Percentiles rank a stretch among this genome's conserved stretches.
These are phyloP conservation scores for Rhodotorula sp. DNA, from an alignment of 1,284 basidiomycete genomes.

Conservation along the genomic window DNA sequence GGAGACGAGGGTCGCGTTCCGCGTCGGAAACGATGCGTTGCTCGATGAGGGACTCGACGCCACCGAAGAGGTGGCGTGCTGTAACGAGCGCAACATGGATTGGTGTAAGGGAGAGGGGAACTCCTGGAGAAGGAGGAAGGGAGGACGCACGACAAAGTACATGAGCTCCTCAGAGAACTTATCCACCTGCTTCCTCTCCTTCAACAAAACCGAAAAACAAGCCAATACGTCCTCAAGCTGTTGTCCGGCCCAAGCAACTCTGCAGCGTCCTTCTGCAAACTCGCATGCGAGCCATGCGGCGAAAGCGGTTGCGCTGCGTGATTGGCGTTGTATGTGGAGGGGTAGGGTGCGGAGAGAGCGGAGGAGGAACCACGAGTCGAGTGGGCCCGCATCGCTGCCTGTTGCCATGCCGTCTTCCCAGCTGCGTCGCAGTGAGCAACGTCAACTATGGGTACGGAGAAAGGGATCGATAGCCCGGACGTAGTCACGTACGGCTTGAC, in stretches of 20 bases:
- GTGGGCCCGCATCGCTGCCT: slow-evolving; percentile 46
- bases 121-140: too few relatives aligned
- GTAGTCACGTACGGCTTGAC: slow-evolving; percentile 54
- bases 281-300: slow-evolving; percentile 80
- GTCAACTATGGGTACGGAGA: not conserved
- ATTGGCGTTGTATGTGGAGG: slow-evolving; percentile 72
- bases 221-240: slow-evolving; percentile 83
- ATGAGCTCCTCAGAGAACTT: slow-evolving; percentile 63
- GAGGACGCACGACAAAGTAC: slow-evolving; percentile 65
- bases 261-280: slow-evolving; percentile 59
- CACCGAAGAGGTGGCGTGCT: slow-evolving; percentile 88
- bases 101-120: too few relatives aligned
- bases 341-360: slow-evolving; percentile 81
- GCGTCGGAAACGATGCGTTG: slow-evolving; percentile 69
- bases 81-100: too few relatives aligned
- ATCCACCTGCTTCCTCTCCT: slow-evolving; percentile 48
- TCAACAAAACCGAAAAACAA: slow-evolving; percentile 48
- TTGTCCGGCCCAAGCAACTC: slow-evolving; percentile 41
- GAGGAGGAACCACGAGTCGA: slow-evolving; percentile 82
- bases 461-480: not conserved
- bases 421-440: not conserved
- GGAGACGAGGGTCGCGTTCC: slow-evolving; percentile 62
- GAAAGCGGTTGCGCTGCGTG: slow-evolving; percentile 66
- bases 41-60: slow-evolving; percentile 83
- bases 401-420: slow-evolving; percentile 61